Evolutionary conservation across 129 eudicot genomes (phyloP), one percentile per base, ranked within the genome.

Genomic region (Flaveria trinervia): DNA sequence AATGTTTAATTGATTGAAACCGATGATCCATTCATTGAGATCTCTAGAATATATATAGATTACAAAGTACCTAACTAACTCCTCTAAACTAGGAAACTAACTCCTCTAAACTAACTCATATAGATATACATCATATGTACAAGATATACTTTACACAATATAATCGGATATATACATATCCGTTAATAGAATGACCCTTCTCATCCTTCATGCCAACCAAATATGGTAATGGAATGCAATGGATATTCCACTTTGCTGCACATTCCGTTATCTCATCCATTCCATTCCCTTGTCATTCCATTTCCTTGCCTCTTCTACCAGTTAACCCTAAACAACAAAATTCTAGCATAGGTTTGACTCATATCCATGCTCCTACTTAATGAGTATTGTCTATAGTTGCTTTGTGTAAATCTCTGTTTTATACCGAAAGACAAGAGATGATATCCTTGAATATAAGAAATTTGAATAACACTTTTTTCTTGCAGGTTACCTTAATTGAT

Each of bases 401-500:
- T 57, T 57, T 20, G 16, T 57, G 33, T 22, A 20, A 57, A 30
- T 57, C 15, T 57, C 10, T 22, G 10, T 57, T 22, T 20, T 57
- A 20, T 9, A 10, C 28, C 9, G 7, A 22, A 22, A 57, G 65
- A 57, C 33, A 57, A 22, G 16, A 9, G 33, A 9, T 20, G 65
- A 57, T 57, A 57, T 57, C 36, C 16, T 1, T 14, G 6, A 20
- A 57, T 9, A 25, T 22, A 14, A 20, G 33, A 57, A 7, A 56
- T 23, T 23, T 57, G 65, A 57, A 57, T 28, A 26, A 5, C 8
- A 14, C 0, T 17, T 13, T 62, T 62, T 28, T 61, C 41, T 26
- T 61, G 56, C 68, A 61, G 68, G 68, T 61, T 61, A 13, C 68
- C 68, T 25, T 61, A 61, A 25, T 61, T 61, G 17, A 41, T 26